These are phyloP conservation scores for Pseudocercospora macadamiae DNA, from an alignment of 2,329 filamentous ascomycete genomes.

Conservation along the genomic window DNA sequence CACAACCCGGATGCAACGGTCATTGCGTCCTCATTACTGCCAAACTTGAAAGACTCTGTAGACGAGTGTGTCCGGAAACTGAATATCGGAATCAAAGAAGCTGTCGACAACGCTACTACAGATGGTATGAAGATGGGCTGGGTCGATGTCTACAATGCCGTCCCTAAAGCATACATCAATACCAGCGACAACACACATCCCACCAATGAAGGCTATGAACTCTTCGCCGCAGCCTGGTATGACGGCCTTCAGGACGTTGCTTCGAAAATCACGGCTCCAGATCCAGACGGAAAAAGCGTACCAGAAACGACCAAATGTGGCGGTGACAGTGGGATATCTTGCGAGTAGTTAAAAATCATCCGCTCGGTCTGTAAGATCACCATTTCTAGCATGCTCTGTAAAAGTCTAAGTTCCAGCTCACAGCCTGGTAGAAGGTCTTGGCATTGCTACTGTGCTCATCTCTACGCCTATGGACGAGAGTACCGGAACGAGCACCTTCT, in stretches of 20 bases:
- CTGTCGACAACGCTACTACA: conserved; percentile 2
- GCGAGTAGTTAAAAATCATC: neutral
- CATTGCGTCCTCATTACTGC: conserved; percentile 4
- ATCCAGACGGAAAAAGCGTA: neutral
- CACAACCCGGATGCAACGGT: neutral
- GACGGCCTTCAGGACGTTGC: neutral
- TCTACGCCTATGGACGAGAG: no score
- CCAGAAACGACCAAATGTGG: neutral
- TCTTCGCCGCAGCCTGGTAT: conserved; percentile 8
- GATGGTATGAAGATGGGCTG: conserved; percentile 8
- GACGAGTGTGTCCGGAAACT: neutral
- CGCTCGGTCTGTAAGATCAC: no score
- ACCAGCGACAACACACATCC: conserved; percentile 8
- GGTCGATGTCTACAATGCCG: conserved; percentile 9
- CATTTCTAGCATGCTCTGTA: no score
- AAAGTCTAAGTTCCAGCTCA: no score
- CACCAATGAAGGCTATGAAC: conserved; percentile 1
- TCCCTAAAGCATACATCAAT: conserved; percentile 2
- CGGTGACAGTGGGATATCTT: neutral
- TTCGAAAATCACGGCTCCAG: conserved; percentile 2
- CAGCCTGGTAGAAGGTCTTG: no score
- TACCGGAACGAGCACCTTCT: no score
- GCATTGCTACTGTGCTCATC: no score
- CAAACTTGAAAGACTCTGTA: neutral
- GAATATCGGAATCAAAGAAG: conserved; percentile 1